Percentiles rank a stretch among this genome's conserved stretches.
Evolutionary conservation across 2,329 filamentous ascomycete genomes (phyloP).

Genomic region (Westerdykella aurantiaca): DNA sequence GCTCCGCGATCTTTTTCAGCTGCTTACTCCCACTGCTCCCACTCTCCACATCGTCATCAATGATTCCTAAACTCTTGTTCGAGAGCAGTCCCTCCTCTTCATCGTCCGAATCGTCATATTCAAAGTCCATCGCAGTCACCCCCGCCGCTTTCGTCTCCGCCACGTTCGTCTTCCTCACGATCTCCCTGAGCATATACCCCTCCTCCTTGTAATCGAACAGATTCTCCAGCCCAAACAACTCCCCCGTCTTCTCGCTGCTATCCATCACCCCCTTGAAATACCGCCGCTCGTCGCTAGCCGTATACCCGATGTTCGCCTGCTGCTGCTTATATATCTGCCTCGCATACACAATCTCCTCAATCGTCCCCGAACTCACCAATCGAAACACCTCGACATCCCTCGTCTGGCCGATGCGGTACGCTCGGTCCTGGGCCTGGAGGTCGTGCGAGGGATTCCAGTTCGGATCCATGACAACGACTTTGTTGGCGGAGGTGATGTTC

Average conservation of each 20-base stretch:
- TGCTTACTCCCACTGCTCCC: slow-evolving; percentile 55
- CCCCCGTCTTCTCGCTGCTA: slow-evolving; percentile 73
- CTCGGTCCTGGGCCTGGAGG: slow-evolving; percentile 90
- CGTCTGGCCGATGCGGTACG: slow-evolving; percentile 89
- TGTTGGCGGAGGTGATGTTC: slow-evolving; percentile 96
- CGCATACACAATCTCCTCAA: slow-evolving; percentile 96
- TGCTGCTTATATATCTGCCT: slow-evolving; percentile 99
- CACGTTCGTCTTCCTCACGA: slow-evolving; percentile 97
- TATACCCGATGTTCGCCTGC: slow-evolving; percentile 96
- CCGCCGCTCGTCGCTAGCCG: slow-evolving; percentile 80
- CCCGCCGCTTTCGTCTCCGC: slow-evolving; percentile 78
- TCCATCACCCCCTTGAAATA: slow-evolving; percentile 96
- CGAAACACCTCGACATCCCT: slow-evolving; percentile 94
- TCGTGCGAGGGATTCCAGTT: slow-evolving; percentile 98
- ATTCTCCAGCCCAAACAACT: slow-evolving; percentile 81
- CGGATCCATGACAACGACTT: slow-evolving; percentile 93
- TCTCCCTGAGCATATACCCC: slow-evolving; percentile 79
- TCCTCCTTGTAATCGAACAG: slow-evolving; percentile 77
- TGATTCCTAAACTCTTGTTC: slow-evolving; percentile 24
- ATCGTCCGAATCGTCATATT: slow-evolving; percentile 57
- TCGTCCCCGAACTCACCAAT: slow-evolving; percentile 81
- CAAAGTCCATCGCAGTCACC: slow-evolving; percentile 70
- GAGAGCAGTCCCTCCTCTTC: slow-evolving; percentile 41
- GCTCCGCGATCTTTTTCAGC: slow-evolving; percentile 47
- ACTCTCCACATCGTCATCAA: slow-evolving; percentile 46